Conservation (phyloP, 495 filamentous ascomycete genomes). For the Hypomontagnella monticulosa region DNA sequence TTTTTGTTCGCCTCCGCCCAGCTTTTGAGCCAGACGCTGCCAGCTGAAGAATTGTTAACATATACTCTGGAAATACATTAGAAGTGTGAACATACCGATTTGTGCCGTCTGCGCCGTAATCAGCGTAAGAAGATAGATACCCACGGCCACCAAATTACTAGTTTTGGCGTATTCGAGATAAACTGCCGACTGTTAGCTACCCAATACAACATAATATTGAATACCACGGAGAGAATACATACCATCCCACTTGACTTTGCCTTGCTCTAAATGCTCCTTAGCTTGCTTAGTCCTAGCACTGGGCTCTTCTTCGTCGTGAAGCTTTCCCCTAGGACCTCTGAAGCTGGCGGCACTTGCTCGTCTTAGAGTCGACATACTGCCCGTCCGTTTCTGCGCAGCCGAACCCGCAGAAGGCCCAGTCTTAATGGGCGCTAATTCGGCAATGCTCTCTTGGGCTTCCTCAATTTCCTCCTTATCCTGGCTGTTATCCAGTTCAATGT, state of each 20-base stretch:
- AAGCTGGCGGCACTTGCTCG: slow-evolving; percentile 93
- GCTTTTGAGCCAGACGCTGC: slow-evolving; percentile 90
- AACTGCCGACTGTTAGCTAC: slow-evolving; percentile 56
- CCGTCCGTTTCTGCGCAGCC: slow-evolving; percentile 59
- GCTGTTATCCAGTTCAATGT: slow-evolving; percentile 60
- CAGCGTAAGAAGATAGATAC: slow-evolving; percentile 79
- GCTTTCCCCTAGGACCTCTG: slow-evolving; percentile 81
- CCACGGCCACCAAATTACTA: slow-evolving; percentile 86
- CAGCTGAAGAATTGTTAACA: slow-evolving; percentile 50
- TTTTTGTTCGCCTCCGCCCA: slow-evolving; percentile 85
- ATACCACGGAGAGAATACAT: slow-evolving; percentile 21
- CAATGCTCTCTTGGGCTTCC: slow-evolving; percentile 74
- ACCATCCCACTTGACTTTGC: slow-evolving; percentile 93
- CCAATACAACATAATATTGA: background rate
- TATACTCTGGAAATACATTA: background rate
- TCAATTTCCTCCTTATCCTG: slow-evolving; percentile 70
- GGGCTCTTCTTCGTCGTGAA: slow-evolving; percentile 82
- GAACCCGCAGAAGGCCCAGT: slow-evolving; percentile 53
- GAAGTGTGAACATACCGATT: slow-evolving; percentile 62
- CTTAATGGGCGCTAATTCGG: slow-evolving; percentile 77
- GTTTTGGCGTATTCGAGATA: slow-evolving; percentile 92
- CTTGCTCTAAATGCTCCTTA: slow-evolving; percentile 89
- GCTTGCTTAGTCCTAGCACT: slow-evolving; percentile 79
- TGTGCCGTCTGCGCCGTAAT: slow-evolving; percentile 82
- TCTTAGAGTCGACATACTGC: slow-evolving; percentile 79